A percentile compares a stretch with the other conserved stretches of the same genome.
Conservation (phyloP, 768 basidiomycete species). For the Infundibulicybe gibba region DNA sequence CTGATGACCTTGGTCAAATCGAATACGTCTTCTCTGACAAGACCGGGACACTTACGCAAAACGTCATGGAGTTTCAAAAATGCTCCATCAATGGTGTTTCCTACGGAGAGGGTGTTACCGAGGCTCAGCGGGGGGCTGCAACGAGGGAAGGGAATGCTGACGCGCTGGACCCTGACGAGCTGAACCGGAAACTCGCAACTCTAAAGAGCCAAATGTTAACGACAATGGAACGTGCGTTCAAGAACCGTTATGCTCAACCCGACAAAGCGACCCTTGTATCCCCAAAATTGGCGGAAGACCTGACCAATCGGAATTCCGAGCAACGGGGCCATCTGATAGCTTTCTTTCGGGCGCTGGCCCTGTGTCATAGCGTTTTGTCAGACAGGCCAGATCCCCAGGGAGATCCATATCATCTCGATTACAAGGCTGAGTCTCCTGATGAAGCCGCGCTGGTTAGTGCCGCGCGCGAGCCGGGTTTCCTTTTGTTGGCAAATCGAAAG, state of each 20-base stretch:
- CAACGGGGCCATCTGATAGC: constrained; percentile 69
- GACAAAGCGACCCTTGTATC: constrained; percentile 87
- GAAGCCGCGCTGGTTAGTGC: constrained; percentile 93
- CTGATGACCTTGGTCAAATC: constrained; percentile 97
- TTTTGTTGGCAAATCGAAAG: constrained; percentile 74
- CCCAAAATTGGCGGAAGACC: constrained; percentile 77
- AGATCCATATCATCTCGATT: constrained; percentile 65
- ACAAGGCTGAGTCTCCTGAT: constrained; percentile 96
- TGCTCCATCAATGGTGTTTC: constrained; percentile 81
- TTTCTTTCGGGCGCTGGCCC: constrained; percentile 93
- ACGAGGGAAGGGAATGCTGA: constrained; percentile 75
- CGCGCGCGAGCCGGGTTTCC: constrained; percentile 93
- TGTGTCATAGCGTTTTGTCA: constrained; percentile 90
- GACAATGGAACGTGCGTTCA: constrained; percentile 74
- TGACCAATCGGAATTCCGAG: constrained; percentile 54
- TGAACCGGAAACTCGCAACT: constrained; percentile 56
- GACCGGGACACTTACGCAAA: constrained; percentile 96
- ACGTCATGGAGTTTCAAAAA: constrained; percentile 98
- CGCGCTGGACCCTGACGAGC: constrained; percentile 63
- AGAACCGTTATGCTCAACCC: constrained; percentile 80
- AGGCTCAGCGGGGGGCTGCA: constrained; percentile 91
- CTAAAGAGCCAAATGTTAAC: constrained; percentile 77
- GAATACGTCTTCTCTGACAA: constrained; percentile 91
- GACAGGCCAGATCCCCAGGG: constrained; percentile 64
- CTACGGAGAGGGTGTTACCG: constrained; percentile 94